phyloP scores from a whole-genome alignment of 768 basidiomycete genomes.

The Pisolithus orientalis region DNA sequence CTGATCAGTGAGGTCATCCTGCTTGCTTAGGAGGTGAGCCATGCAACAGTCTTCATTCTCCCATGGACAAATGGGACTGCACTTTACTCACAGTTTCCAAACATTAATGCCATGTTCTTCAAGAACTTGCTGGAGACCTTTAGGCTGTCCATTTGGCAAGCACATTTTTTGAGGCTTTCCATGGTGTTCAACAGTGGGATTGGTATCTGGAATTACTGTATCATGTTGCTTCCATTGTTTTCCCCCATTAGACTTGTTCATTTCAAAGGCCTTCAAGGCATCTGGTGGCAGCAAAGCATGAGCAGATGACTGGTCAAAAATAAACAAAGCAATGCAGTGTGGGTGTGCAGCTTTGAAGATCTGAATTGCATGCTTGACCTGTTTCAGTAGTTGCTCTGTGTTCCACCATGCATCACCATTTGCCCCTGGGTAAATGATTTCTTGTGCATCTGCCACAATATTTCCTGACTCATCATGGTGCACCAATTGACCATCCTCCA shows the following conservation, averaged over 20 bases:
- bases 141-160: conserved; percentile 16
- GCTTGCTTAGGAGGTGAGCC: conserved; percentile 18
- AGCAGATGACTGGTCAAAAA: conserved; percentile 9
- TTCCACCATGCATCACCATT: conserved; percentile 14
- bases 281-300: conserved; percentile 7
- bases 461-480: conserved; percentile 14
- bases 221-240: conserved; percentile 15
- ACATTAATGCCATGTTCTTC: conserved; percentile 37
- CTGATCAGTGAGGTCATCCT: conserved; percentile 23
- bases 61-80: conserved; percentile 18
- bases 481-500: conserved; percentile 25
- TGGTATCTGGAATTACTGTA: conserved; percentile 17
- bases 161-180: conserved; percentile 31
- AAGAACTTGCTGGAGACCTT: conserved; percentile 5
- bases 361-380: not conserved
- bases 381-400: not conserved
- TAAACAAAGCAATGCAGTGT: conserved; percentile 10
- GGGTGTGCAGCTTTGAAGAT: conserved; percentile 33
- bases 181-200: conserved; percentile 3
- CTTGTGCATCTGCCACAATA: conserved; percentile 15
- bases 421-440: conserved; percentile 14
- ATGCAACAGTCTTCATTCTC: conserved; percentile 21
- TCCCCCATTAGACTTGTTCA: conserved; percentile 19
- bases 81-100: conserved; percentile 26
- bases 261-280: conserved; percentile 19